Base-by-base conservation (phyloP, 2,329 filamentous ascomycete species). In the Hypoxylon sp. region DNA sequence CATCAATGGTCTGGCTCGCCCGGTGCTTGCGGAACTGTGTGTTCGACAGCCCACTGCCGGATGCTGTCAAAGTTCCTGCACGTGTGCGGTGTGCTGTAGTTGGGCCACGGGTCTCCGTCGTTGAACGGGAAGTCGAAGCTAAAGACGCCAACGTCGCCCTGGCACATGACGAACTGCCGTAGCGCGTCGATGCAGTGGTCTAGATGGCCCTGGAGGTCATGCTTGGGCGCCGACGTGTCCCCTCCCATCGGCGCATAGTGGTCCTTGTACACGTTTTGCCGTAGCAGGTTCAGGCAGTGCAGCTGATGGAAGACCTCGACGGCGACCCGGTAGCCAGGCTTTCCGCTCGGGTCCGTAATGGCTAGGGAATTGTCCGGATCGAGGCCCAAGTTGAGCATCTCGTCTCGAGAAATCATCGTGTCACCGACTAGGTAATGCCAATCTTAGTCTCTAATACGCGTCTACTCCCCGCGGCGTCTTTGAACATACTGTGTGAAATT, bases 301-400 rank as follows among this genome's bases (percentile, higher is more conserved):
- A 83, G 74, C 64, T 81, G 81, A 69, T 85, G 83, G 70, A 85
- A 85, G 0, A 84, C 82, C 65, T 85, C 82, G 2, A 85, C 72
- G 0, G 80, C 84, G 0, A 84, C 83, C n/a, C 84, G 77, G 64
- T 86, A 87, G 0, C 84, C 84, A 31, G 79, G 78, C 54, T 82
- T 77, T 15, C 83, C 85, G 1, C 74, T 75, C 4, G 83, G 80
- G 62, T 87, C 75, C 8, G 79, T 81, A 60, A 85, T 80, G 64
- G 79, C 81, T n/a, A 86, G 74, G 0, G 82, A 82, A 18, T 78
- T 72, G 31, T 74, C 70, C 2, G 81, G 80, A 60, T 84, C 81
- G 3, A 81, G 73, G 3, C 79, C 79, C 0, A 88, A 78, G 18
- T 78, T 79, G 35, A 78, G 71, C 23, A 86, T 79, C 64, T 87